These are phyloP conservation scores for Yamadazyma atlantica DNA, from an alignment of 1,139 yeast species.

Conservation along the genomic window DNA sequence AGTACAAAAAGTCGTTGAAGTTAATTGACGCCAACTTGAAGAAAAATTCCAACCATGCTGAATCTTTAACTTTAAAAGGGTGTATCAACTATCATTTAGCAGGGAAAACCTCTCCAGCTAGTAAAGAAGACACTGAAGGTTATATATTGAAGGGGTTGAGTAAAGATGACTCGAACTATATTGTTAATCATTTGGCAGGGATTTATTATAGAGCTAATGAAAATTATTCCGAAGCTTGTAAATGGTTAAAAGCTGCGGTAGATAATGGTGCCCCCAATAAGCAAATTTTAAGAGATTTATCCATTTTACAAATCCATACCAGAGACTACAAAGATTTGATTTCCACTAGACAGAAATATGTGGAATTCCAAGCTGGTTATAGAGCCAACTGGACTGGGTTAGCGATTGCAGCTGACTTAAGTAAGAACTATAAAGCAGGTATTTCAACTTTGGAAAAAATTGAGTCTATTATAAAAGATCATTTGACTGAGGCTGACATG, in stretches of 20 bases:
- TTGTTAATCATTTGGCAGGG: slow-evolving; percentile 85
- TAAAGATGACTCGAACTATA: slow-evolving; percentile 58
- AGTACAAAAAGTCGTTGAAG: slow-evolving; percentile 83
- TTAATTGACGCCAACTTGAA: slow-evolving; percentile 74
- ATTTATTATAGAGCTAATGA: slow-evolving; percentile 72
- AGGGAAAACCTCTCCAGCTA: slow-evolving; percentile 30
- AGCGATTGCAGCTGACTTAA: slow-evolving; percentile 83
- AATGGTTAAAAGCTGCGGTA: slow-evolving; percentile 75
- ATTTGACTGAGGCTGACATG: slow-evolving; percentile 62
- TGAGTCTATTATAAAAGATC: slow-evolving; percentile 70
- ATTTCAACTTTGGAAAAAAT: slow-evolving; percentile 71
- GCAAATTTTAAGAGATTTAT: slow-evolving; percentile 79
- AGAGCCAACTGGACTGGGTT: slow-evolving; percentile 91
- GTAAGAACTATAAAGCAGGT: slow-evolving; percentile 65
- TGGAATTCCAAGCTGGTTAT: slow-evolving; percentile 78
- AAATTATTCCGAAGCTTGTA: slow-evolving; percentile 74
- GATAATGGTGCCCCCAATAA: slow-evolving; percentile 78
- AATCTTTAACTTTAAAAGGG: slow-evolving; percentile 84
- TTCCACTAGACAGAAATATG: slow-evolving; percentile 62
- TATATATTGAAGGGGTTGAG: slow-evolving; percentile 61
- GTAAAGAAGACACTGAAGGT: slow-evolving; percentile 62
- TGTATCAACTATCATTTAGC: slow-evolving; percentile 49
- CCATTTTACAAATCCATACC: slow-evolving; percentile 75
- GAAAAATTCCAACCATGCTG: slow-evolving; percentile 75
- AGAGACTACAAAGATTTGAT: slow-evolving; percentile 69